phyloP scores from a whole-genome alignment of 108 stramenopile species.

The Skeletonema costatum region DNA sequence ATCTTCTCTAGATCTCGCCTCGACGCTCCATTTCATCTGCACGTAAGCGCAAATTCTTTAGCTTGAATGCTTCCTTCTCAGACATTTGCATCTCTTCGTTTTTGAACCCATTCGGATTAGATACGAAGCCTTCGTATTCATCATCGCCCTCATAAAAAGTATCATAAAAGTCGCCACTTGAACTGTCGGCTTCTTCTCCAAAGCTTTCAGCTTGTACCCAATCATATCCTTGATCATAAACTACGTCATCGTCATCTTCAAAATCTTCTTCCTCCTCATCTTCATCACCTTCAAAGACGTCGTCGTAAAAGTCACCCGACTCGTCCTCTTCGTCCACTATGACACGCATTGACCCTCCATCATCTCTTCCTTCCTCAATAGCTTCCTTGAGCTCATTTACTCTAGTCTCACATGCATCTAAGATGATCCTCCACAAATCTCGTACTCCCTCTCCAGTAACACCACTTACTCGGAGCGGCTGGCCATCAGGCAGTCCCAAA shows the following conservation, averaged over 20 bases:
- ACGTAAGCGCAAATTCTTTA: conserved; percentile 58
- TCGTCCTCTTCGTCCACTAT: conserved; percentile 30
- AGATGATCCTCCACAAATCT: conserved; percentile 80
- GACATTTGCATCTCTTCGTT: conserved; percentile 35
- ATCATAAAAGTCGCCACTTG: conserved; percentile 39
- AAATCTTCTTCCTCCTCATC: conserved; percentile 33
- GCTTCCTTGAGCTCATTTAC: conserved; percentile 62
- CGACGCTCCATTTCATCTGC: conserved; percentile 67
- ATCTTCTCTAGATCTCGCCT: conserved; percentile 45
- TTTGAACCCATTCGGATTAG: conserved; percentile 4
- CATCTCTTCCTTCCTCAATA: conserved; percentile 51
- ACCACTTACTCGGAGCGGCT: conserved; percentile 75
- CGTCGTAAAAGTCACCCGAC: conserved; percentile 27
- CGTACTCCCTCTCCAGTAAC: conserved; percentile 74
- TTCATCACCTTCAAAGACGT: conserved; percentile 33
- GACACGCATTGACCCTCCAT: conserved; percentile 38
- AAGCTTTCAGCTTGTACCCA: conserved; percentile 65
- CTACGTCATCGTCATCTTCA: conserved; percentile 64
- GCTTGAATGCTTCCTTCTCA: conserved; percentile 52
- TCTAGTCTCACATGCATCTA: conserved; percentile 80
- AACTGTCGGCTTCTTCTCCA: conserved; percentile 17
- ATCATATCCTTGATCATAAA: conserved; percentile 81
- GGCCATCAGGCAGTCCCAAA: conserved; percentile 79
- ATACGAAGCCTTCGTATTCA: conserved; percentile 13
- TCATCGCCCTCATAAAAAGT: conserved; percentile 39